Conservation (phyloP, 208 protist genomes). For the Trypanosoma lewisi region DNA sequence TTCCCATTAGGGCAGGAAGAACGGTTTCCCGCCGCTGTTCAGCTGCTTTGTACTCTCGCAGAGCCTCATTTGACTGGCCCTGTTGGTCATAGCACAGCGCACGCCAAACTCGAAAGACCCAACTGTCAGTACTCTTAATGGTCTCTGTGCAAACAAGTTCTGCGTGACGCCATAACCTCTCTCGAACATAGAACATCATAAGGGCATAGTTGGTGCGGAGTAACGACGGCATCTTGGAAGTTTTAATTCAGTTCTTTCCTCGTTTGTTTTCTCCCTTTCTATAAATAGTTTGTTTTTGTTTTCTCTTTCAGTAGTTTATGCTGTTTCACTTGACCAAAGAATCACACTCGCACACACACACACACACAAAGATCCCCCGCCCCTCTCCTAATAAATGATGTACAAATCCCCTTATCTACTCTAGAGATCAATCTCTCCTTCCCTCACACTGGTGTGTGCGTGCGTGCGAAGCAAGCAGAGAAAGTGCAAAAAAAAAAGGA, state of each 20-base stretch:
- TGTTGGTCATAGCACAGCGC: conserved; percentile 72
- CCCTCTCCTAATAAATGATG: neutral
- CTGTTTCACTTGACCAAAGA: neutral
- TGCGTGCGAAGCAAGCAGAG: too few species aligned
- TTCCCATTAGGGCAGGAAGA: conserved; percentile 73
- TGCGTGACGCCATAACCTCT: conserved; percentile 84
- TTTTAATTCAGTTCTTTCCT: conserved; percentile 10
- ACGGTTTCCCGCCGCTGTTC: conserved; percentile 59
- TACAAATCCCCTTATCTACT: conserved; percentile 5
- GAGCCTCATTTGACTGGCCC: conserved; percentile 74
- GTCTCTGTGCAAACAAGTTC: conserved; percentile 65
- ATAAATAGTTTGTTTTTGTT: neutral
- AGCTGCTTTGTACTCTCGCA: conserved; percentile 80
- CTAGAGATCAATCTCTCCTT: neutral
- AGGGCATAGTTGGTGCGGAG: conserved; percentile 76
- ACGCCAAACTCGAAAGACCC: conserved; percentile 83
- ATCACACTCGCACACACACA: too few species aligned
- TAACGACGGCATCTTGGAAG: conserved; percentile 32
- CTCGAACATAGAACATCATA: conserved; percentile 77
- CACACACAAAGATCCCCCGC: too few species aligned
- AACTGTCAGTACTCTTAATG: conserved; percentile 74
- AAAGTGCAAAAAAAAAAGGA: too few species aligned
- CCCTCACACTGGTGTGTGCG: neutral
- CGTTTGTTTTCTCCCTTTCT: conserved; percentile 18
- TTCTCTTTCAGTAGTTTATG: conserved; percentile 14